Conservation (phyloP, 176 grass and related monocot species). For the Carex cristatella region DNA sequence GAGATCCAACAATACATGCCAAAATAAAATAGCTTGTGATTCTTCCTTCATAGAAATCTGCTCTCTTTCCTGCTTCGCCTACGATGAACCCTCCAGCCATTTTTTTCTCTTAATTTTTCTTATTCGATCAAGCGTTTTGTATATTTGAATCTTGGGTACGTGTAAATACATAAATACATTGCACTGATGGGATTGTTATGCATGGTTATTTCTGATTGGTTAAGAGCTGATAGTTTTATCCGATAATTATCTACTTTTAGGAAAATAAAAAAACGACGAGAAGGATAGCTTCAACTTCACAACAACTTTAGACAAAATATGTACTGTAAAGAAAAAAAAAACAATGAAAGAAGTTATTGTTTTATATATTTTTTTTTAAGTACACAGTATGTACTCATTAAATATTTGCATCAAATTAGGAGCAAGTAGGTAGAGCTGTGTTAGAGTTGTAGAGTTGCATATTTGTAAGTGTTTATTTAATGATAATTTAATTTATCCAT, state of each 20-base stretch:
- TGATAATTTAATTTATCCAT: too few species aligned
- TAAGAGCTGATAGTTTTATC: not conserved
- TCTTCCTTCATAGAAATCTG: constrained; percentile 65
- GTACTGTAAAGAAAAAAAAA: not conserved
- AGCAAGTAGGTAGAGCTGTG: too few species aligned
- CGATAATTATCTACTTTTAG: constrained; percentile 14
- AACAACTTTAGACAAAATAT: not conserved
- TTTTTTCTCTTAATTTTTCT: not conserved
- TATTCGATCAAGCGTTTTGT: not conserved
- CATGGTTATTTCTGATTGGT: not conserved
- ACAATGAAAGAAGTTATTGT: too few species aligned
- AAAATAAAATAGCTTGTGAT: constrained; percentile 82
- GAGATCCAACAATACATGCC: constrained; percentile 87
- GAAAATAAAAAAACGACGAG: not conserved
- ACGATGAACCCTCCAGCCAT: constrained; percentile 67
- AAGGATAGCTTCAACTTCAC: not conserved
- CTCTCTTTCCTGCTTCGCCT: constrained; percentile 43
- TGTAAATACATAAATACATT: not conserved
- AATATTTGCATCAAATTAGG: too few species aligned
- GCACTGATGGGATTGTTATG: not conserved
- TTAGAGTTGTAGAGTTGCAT: too few species aligned
- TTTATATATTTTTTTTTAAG: too few species aligned
- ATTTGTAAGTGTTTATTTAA: too few species aligned
- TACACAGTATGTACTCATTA: too few species aligned
- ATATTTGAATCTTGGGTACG: not conserved